Conservation (phyloP, 345 rosid species). For the Erodium maritimum region DNA sequence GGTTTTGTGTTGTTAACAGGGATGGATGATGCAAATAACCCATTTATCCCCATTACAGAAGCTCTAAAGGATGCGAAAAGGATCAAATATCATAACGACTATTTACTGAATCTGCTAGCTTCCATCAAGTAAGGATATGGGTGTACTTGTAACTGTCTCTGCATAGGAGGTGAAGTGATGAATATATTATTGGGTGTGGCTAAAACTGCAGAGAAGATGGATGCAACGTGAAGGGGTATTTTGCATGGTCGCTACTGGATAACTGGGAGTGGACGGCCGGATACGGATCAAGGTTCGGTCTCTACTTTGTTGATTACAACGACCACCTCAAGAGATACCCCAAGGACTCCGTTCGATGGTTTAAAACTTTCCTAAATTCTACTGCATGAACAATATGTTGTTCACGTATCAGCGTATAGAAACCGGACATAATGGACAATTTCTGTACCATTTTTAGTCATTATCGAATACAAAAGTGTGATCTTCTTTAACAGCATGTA, state of each 20-base stretch:
- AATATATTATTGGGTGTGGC: not conserved
- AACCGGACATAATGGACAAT: too few species aligned
- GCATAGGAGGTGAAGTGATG: not conserved
- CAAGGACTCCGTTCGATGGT: constrained; percentile 76
- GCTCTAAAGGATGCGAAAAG: constrained; percentile 73
- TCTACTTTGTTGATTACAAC: constrained; percentile 71
- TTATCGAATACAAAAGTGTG: too few species aligned
- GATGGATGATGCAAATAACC: constrained; percentile 69
- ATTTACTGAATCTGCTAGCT: constrained; percentile 64
- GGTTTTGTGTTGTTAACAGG: constrained; percentile 22
- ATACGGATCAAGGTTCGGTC: constrained; percentile 79
- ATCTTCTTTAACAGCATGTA: too few species aligned
- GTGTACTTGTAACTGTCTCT: not conserved
- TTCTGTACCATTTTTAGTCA: too few species aligned
- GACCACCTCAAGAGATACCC: constrained; percentile 86
- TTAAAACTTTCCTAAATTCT: constrained; percentile 62
- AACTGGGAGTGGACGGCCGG: constrained; percentile 98
- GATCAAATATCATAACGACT: constrained; percentile 69
- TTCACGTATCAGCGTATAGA: too few species aligned
- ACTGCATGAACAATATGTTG: too few species aligned
- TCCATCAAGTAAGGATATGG: constrained; percentile 42
- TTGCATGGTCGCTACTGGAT: constrained; percentile 80
- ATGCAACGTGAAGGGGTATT: constrained; percentile 90
- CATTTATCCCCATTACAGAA: constrained; percentile 29
- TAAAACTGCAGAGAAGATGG: constrained; percentile 63